Evolutionary conservation across 257 asterid species (phyloP).

Genomic region (Solanum piurae): DNA sequence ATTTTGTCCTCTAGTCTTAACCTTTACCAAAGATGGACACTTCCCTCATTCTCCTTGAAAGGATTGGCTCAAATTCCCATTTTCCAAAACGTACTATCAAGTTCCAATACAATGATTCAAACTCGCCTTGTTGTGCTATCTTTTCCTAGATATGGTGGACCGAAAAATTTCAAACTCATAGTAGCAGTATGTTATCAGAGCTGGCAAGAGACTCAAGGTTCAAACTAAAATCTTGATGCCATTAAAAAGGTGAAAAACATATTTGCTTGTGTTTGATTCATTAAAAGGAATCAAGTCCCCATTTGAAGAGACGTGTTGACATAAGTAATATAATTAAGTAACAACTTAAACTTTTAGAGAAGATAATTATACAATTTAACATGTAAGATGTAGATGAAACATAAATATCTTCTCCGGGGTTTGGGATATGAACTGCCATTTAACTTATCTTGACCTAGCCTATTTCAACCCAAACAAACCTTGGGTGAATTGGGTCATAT

Average conservation of each 20-base stretch:
- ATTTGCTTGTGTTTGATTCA: background rate
- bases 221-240: background rate
- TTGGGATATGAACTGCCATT: background rate
- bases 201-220: too few species aligned
- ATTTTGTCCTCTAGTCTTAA: conserved; percentile 29
- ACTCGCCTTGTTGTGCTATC: conserved; percentile 44
- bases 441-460: background rate
- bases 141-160: conserved; percentile 23
- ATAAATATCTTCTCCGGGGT: background rate
- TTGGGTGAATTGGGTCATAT: background rate
- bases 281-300: background rate
- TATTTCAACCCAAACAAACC: background rate
- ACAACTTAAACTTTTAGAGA: background rate
- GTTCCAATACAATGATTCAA: conserved; percentile 49
- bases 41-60: conserved; percentile 43
- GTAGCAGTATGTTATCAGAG: background rate
- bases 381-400: background rate
- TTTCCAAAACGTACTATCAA: conserved; percentile 29
- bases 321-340: background rate
- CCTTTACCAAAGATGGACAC: conserved; percentile 75
- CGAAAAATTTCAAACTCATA: background rate
- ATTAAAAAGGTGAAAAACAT: background rate
- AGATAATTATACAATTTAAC: background rate
- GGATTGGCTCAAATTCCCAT: conserved; percentile 69
- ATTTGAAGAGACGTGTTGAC: background rate